Conservation (phyloP, 164 flowering plant species). For the Platanus orientalis region DNA sequence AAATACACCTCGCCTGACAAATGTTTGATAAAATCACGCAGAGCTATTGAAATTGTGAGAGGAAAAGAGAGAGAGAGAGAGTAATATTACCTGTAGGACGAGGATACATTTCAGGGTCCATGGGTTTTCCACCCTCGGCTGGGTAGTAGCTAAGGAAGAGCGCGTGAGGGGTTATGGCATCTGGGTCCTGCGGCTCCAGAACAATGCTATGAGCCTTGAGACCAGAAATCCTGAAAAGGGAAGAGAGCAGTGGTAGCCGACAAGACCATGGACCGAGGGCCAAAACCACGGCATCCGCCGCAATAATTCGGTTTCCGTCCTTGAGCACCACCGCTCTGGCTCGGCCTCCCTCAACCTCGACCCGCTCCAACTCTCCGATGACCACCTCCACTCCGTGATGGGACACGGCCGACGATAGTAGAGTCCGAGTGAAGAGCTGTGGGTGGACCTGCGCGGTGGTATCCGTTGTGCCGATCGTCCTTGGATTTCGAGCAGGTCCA, state of each 20-base stretch:
- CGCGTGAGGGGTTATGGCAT: conserved; percentile 74
- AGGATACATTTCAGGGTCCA: conserved; percentile 87
- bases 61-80: too few species aligned
- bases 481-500: conserved; percentile 44
- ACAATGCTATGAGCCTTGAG: conserved; percentile 85
- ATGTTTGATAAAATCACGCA: too few species aligned
- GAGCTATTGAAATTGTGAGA: too few species aligned
- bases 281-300: conserved; percentile 68
- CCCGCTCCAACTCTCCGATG: conserved; percentile 63
- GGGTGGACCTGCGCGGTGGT: conserved; percentile 98
- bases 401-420: conserved; percentile 49
- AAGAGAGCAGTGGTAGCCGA: conserved; percentile 40
- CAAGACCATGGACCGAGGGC: conserved; percentile 91
- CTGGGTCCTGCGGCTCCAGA: conserved; percentile 59
- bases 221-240: conserved; percentile 62
- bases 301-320: conserved; percentile 33
- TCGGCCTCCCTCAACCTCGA: conserved; percentile 36
- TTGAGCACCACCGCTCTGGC: too few species aligned
- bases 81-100: conserved; percentile 65
- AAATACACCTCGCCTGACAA: too few species aligned
- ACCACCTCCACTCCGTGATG: conserved; percentile 61
- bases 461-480: conserved; percentile 56
- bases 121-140: conserved; percentile 41
- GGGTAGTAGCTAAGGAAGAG: conserved; percentile 58
- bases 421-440: conserved; percentile 55